Percentiles rank a stretch among this genome's conserved stretches.
Conservation (phyloP, 257 asterid species). For the Schizonepeta tenuifolia region DNA sequence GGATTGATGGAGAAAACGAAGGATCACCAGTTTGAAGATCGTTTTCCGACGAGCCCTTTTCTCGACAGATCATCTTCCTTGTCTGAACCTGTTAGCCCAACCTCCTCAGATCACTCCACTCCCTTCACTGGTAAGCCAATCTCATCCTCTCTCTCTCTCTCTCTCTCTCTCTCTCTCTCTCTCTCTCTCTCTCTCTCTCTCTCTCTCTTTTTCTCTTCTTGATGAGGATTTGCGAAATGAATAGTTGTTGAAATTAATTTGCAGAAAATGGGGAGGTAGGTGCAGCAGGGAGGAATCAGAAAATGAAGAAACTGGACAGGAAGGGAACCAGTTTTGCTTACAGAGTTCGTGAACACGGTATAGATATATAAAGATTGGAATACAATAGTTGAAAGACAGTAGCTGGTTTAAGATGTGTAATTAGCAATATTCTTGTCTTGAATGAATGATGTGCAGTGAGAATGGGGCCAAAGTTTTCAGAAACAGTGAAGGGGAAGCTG, state of each 20-base stretch:
- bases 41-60: constrained; percentile 35
- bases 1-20: constrained; percentile 31
- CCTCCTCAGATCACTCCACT: constrained; percentile 48
- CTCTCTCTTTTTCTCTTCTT: neutral
- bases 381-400: no score
- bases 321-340: constrained; percentile 59
- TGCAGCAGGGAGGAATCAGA: constrained; percentile 24
- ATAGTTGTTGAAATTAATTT: constrained; percentile 6
- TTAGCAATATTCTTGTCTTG: no score
- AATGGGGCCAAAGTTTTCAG: constrained; percentile 72
- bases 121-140: constrained; percentile 39
- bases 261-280: constrained; percentile 49
- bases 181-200: neutral
- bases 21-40: constrained; percentile 34
- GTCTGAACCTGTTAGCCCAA: constrained; percentile 50
- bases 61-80: constrained; percentile 44
- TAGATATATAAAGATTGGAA: no score
- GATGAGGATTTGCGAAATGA: neutral
- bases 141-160: neutral
- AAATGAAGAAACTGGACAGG: constrained; percentile 43
- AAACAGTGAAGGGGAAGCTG: constrained; percentile 84
- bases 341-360: constrained; percentile 83
- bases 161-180: neutral
- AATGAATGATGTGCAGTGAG: constrained; percentile 40
- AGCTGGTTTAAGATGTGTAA: no score